Percentiles rank a stretch among this genome's conserved stretches.
phyloP scores from a whole-genome alignment of 176 grass and related monocot species.

The Triticum timopheevii region DNA sequence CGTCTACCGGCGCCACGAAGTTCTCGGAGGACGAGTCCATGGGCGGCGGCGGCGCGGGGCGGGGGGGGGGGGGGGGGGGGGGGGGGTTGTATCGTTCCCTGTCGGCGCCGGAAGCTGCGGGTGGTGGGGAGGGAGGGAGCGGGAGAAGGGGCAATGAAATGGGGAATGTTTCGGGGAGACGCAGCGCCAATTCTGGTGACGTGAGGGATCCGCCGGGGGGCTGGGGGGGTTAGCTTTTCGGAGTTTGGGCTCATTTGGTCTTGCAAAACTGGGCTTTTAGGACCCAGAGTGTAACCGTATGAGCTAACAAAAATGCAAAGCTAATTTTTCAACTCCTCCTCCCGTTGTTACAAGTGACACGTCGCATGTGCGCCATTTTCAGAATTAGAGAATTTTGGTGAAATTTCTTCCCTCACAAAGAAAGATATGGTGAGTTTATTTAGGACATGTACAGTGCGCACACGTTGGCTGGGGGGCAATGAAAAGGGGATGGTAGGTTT shows the following conservation, averaged over 20 bases:
- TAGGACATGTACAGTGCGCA: too few species aligned
- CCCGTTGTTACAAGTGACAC: too few species aligned
- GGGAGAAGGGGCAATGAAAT: background rate
- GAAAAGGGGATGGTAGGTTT: too few species aligned
- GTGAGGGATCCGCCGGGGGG: background rate
- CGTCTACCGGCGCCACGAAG: background rate
- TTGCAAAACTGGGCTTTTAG: background rate
- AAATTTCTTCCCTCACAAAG: too few species aligned
- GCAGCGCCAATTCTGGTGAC: slow-evolving; percentile 7
- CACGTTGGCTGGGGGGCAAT: too few species aligned
- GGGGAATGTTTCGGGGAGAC: slow-evolving; percentile 8
- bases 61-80: background rate
- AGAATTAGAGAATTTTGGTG: too few species aligned
- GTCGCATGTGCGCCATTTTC: too few species aligned
- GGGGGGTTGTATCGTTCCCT: background rate
- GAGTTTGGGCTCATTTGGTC: background rate
- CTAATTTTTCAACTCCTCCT: too few species aligned
- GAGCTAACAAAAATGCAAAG: too few species aligned
- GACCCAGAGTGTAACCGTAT: background rate
- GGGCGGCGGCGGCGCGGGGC: background rate
- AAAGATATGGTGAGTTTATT: too few species aligned
- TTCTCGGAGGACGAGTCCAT: slow-evolving; percentile 43
- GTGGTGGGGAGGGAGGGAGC: background rate
- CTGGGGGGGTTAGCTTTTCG: background rate
- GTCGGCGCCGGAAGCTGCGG: background rate